Base-by-base conservation (phyloP, 1,139 yeast species). In the Pneumocystis sp. region DNA sequence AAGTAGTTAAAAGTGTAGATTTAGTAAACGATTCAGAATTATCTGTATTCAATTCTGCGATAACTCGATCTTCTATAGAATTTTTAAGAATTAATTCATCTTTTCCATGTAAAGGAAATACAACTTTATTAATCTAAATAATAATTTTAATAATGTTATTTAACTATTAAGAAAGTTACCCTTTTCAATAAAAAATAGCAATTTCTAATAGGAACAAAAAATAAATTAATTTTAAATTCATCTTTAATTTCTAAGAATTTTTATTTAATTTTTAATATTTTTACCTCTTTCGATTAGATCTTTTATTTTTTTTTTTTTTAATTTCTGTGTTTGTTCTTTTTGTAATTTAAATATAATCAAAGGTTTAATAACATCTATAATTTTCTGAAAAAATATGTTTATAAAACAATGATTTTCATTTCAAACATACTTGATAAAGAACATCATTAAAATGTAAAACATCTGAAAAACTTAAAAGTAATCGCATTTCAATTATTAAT, bases 151-250 rank as follows among this genome's bases (percentile, higher is more conserved):
- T 44, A 44, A 31, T 44, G 19, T 12, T 21, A 3, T 25, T 25
- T 3, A 25, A 10, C n/a, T 7, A 5, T 25, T 15, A 12, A 7
- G 12, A 50, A 50, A 50, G 25, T 25, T 50, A 50, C 57, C 34
- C 57, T 50, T 50, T 50, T 50, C n/a, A 50, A 25, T 50, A 50
- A 50, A 25, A 50, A 50, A 50, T 50, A 25, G 25, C n/a, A 25
- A 25, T 29, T 50, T 25, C 31, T 50, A 10, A n/a, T 8, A 3
- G 57, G 34, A 25, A 50, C 57, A 12, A 50, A 56, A 44, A 59
- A 66, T 3, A 66, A 44, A 50, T 61, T 66, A 19, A 66, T 66
- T 4, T 45, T 34, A 45, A 66, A 66, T 2, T 39, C 21, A 6
- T 42, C 66, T 50, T 25, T 25, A 25, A 25, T 50, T 50, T 25